Base-by-base conservation (phyloP, 495 filamentous ascomycete genomes). In the Podospora fimiseda region DNA sequence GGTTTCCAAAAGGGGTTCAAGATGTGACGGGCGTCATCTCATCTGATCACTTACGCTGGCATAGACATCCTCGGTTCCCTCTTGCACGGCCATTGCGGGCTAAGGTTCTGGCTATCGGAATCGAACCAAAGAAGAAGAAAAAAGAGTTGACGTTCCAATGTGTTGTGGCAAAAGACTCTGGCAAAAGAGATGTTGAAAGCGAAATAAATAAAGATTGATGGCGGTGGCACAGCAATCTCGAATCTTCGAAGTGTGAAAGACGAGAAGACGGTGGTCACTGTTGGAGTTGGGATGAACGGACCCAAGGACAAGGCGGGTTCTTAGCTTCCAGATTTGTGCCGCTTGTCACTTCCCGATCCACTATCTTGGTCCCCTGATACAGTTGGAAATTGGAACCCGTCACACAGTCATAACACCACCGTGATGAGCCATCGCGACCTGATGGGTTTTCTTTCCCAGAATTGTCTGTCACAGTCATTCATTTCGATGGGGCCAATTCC, bases 51-150 rank as follows among this genome's bases (percentile, higher is more conserved):
- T 66, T 60, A 79, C 78, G 47, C 76, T 81, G 55, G 74, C 77
- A 60, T 81, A 81, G 48, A 78, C 77, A 71, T 80, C 78, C 68
- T 75, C 75, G 47, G 19, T 44, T 9, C 62, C 69, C 41, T 46
- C 52, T 57, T 58, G 58, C 56, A 33, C 52, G 43, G 58, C 60
- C 63, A 66, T 66, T 43, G 50, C 56, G 55, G 24, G 50, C 56
- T 20, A 48, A 49, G 24, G 6, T 22, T 18, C 18, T 22, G 8
- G 9, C 18, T 41, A 7, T n/a, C 39, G 8, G 8, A 4, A 41
- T 5, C 5, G 39, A 6, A 41, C 8, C 5, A 18, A 9, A 5
- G 39, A 41, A 41, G 39, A 7, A 41, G 16, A 41, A n/a, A 4
- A 18, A 41, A n/a, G 39, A 33, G 27, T 5, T 33, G n/a, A n/a